These are phyloP conservation scores for Triangularia verruculosa DNA, from an alignment of 2,329 filamentous ascomycete genomes.

Conservation along the genomic window DNA sequence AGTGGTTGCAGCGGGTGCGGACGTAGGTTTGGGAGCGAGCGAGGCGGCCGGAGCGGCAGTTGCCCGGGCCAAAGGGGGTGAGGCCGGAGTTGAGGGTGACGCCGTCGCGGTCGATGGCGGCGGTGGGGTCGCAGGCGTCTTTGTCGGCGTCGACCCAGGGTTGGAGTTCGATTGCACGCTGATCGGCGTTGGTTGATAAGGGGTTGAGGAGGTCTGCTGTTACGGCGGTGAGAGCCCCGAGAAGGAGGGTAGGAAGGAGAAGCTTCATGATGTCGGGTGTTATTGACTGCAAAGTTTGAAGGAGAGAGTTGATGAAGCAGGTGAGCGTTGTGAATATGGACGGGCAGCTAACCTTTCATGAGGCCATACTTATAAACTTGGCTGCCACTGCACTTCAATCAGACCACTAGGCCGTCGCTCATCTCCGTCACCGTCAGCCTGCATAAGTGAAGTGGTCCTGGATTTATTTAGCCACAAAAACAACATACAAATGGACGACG, in stretches of 20 bases:
- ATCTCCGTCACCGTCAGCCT: not conserved
- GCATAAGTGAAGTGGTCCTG: not conserved
- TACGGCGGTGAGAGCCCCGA: not conserved
- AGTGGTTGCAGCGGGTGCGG: slow-evolving; percentile 1
- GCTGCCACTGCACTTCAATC: no score
- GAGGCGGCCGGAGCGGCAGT: not conserved
- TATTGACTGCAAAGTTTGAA: not conserved
- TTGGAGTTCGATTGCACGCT: not conserved
- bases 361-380: no score
- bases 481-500: not conserved
- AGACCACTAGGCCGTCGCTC: not conserved
- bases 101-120: not conserved
- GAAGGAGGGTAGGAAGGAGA: not conserved
- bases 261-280: not conserved
- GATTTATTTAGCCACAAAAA: not conserved
- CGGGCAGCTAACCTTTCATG: no score
- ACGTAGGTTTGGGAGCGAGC: not conserved
- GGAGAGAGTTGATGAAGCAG: not conserved
- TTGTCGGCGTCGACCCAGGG: not conserved
- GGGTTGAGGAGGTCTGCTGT: not conserved
- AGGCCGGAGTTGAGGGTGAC: not conserved
- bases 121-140: not conserved
- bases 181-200: not conserved
- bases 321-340: not conserved
- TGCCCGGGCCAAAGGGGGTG: not conserved